A percentile compares a stretch with the other conserved stretches of the same genome.
Conservation (phyloP, 1,284 basidiomycete species). For the Coriolopsis trogii region DNA sequence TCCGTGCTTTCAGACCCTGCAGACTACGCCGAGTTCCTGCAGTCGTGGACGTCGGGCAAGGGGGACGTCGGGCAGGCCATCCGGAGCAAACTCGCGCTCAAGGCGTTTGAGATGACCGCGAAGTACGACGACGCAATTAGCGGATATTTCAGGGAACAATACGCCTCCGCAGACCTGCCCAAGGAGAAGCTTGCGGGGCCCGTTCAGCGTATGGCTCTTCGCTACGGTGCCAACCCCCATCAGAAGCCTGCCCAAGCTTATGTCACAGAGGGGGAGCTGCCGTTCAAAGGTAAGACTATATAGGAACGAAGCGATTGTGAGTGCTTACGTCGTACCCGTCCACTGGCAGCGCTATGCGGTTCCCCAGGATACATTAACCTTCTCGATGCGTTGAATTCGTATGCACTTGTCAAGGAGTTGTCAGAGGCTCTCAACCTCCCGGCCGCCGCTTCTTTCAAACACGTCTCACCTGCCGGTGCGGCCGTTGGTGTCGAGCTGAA, state of each 20-base stretch:
- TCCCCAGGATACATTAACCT: slow-evolving; percentile 99
- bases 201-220: slow-evolving; percentile 84
- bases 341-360: slow-evolving; percentile 76
- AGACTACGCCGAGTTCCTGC: slow-evolving; percentile 89
- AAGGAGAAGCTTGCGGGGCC: slow-evolving; percentile 65
- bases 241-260: slow-evolving; percentile 99
- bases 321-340: background rate
- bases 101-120: slow-evolving; percentile 97
- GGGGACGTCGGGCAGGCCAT: slow-evolving; percentile 75
- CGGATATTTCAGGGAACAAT: slow-evolving; percentile 96
- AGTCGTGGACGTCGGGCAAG: slow-evolving; percentile 68
- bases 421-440: slow-evolving; percentile 86
- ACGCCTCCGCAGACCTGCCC: slow-evolving; percentile 79
- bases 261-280: slow-evolving; percentile 87
- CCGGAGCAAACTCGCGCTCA: slow-evolving; percentile 86
- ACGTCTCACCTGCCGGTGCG: slow-evolving; percentile 97
- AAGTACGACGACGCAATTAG: slow-evolving; percentile 95
- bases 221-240: slow-evolving; percentile 98
- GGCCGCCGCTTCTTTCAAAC: slow-evolving; percentile 99
- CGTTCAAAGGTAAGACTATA: slow-evolving; percentile 81
- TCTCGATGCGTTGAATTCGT: slow-evolving; percentile 98
- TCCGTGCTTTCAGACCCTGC: slow-evolving; percentile 91
- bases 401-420: slow-evolving; percentile 94
- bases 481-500: slow-evolving; percentile 89
- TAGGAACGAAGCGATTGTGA: background rate